These are phyloP conservation scores for Penicillium fimorum DNA, from an alignment of 495 filamentous ascomycete species.

Conservation along the genomic window DNA sequence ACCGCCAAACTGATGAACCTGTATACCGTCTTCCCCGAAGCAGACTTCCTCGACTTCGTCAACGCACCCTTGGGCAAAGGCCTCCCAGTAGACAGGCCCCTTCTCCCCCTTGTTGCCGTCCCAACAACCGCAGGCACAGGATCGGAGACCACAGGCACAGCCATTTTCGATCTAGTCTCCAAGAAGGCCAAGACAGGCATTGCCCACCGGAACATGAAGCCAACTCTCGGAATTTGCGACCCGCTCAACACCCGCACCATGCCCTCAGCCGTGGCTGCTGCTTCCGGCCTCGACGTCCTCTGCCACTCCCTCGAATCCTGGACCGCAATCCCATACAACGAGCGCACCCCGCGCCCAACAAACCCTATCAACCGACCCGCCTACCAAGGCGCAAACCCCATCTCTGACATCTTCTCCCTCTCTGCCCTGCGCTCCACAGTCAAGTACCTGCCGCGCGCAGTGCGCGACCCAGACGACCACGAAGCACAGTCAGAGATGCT, in stretches of 20 bases:
- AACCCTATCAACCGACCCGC: constrained; percentile 91
- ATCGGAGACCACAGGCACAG: constrained; percentile 93
- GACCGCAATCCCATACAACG: constrained; percentile 92
- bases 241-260: constrained; percentile 93
- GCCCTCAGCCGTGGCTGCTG: constrained; percentile 86
- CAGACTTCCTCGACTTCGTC: constrained; percentile 94
- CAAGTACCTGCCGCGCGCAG: constrained; percentile 86
- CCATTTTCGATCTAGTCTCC: constrained; percentile 91
- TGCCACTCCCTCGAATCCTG: constrained; percentile 92
- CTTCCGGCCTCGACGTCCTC: constrained; percentile 88
- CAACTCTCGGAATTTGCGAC: constrained; percentile 93
- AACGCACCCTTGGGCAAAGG: constrained; percentile 93
- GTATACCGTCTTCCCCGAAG: constrained; percentile 81
- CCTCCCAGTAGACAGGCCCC: constrained; percentile 71
- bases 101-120: constrained; percentile 84
- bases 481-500: constrained; percentile 95
- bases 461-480: constrained; percentile 80
- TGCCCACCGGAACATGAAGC: constrained; percentile 91
- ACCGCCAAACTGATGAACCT: constrained; percentile 99
- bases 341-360: constrained; percentile 75
- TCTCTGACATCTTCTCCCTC: constrained; percentile 92
- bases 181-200: constrained; percentile 92
- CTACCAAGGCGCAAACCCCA: constrained; percentile 96
- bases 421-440: constrained; percentile 75
- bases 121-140: constrained; percentile 96